A percentile compares a stretch with the other conserved stretches of the same genome.
Evolutionary conservation across 1,139 yeast species (phyloP).

Genomic region (Candida sojae): DNA sequence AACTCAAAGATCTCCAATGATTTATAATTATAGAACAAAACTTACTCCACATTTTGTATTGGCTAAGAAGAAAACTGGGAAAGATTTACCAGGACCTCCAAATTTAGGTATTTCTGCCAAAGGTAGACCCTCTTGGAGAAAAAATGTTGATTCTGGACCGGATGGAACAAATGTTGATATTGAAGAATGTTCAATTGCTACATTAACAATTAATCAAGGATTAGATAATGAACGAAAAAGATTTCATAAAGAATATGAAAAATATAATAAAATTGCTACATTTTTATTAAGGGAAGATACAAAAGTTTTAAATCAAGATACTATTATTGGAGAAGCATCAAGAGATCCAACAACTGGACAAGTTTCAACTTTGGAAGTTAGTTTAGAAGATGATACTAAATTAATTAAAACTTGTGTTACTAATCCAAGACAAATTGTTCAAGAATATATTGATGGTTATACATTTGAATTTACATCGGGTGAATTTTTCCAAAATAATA

Average conservation of each 20-base stretch:
- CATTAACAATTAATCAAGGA: conserved; percentile 73
- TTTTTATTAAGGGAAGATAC: conserved; percentile 81
- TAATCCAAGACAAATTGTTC: conserved; percentile 73
- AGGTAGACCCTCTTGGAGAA: conserved; percentile 74
- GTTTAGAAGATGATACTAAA: conserved; percentile 21
- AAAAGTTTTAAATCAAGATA: conserved; percentile 28
- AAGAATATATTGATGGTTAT: conserved; percentile 73
- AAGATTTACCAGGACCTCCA: conserved; percentile 50
- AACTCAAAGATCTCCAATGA: conserved; percentile 80
- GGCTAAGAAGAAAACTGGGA: conserved; percentile 52
- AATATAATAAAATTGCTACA: conserved; percentile 84
- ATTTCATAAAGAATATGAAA: conserved; percentile 49
- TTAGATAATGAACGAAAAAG: conserved; percentile 66
- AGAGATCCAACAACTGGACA: conserved; percentile 35
- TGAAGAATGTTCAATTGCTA: conserved; percentile 92
- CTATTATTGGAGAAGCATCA: conserved; percentile 39
- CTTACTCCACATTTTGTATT: conserved; percentile 94
- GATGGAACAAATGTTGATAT: conserved; percentile 68
- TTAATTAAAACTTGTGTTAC: conserved; percentile 59
- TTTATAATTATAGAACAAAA: conserved; percentile 82
- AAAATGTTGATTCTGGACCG: conserved; percentile 45
- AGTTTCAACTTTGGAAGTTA: conserved; percentile 28
- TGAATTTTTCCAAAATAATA: conserved; percentile 94
- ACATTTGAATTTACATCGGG: conserved; percentile 89
- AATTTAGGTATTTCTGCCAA: conserved; percentile 87